Percentiles rank a stretch among this genome's conserved stretches.
phyloP scores from a whole-genome alignment of 2,329 filamentous ascomycete genomes.

The Fonsecaea nubica region DNA sequence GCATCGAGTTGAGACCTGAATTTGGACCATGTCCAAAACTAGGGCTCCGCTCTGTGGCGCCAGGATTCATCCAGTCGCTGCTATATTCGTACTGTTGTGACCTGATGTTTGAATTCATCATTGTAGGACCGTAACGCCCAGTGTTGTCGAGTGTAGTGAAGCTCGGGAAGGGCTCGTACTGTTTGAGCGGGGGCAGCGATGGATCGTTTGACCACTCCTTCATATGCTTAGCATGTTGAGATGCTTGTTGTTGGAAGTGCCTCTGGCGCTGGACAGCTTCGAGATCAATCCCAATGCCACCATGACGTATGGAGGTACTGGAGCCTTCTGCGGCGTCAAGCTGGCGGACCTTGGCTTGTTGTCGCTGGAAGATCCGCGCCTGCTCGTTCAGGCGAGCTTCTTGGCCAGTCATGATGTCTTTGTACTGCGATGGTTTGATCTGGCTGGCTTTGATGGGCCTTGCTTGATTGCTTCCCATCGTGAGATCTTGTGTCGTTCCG shows the following conservation, averaged over 20 bases:
- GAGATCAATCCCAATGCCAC: constrained; percentile 37
- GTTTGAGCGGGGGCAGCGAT: constrained; percentile 33
- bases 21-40: constrained; percentile 23
- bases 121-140: constrained; percentile 24
- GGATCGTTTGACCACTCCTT: constrained; percentile 37
- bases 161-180: constrained; percentile 30
- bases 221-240: constrained; percentile 40
- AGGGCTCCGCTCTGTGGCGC: constrained; percentile 11
- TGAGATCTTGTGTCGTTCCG: constrained; percentile 34
- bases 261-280: constrained; percentile 38
- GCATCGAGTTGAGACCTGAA: constrained; percentile 28
- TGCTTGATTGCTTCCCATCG: constrained; percentile 27
- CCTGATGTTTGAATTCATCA: constrained; percentile 29
- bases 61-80: constrained; percentile 39
- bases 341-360: constrained; percentile 37
- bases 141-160: constrained; percentile 18
- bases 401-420: constrained; percentile 36
- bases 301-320: constrained; percentile 9
- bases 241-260: constrained; percentile 39
- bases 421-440: constrained; percentile 34
- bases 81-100: constrained; percentile 35
- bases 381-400: constrained; percentile 40
- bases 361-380: constrained; percentile 40
- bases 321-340: constrained; percentile 27
- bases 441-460: constrained; percentile 28